Evolutionary conservation across 2,329 filamentous ascomycete species (phyloP).

Genomic region (Hypoxylon sp.): DNA sequence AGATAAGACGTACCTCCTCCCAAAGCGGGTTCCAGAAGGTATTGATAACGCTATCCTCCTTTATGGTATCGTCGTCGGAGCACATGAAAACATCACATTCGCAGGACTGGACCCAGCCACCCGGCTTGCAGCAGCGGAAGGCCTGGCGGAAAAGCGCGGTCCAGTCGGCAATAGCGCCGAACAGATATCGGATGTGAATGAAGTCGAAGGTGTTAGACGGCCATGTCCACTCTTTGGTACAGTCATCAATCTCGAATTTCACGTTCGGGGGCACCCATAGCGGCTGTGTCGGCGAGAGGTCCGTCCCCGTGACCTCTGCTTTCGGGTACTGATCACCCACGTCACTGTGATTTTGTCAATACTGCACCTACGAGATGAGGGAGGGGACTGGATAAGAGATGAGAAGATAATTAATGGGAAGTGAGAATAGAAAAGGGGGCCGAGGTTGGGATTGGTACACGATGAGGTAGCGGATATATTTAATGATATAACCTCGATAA

Average conservation of each 20-base stretch:
- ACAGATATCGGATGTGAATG: conserved; percentile 69
- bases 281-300: conserved; percentile 72
- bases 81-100: conserved; percentile 40
- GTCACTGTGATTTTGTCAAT: conserved; percentile 8
- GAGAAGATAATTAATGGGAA: background rate
- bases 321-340: conserved; percentile 56
- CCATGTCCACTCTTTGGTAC: conserved; percentile 65
- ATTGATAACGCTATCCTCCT: conserved; percentile 36
- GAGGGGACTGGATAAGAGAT: background rate
- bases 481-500: background rate
- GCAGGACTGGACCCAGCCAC: conserved; percentile 56
- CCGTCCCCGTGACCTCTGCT: conserved; percentile 66
- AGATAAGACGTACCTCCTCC: conserved; percentile 45
- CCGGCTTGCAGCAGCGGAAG: conserved; percentile 63
- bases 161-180: conserved; percentile 60
- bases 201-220: conserved; percentile 64
- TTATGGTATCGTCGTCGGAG: conserved; percentile 47
- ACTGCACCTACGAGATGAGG: background rate
- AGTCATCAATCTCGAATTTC: conserved; percentile 74
- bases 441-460: background rate
- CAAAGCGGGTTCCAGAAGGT: conserved; percentile 53
- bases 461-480: background rate
- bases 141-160: conserved; percentile 65
- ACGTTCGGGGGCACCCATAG: conserved; percentile 71
- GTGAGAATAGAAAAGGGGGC: too few relatives aligned